Conservation (phyloP, 371 early-diverging fungal species). For the Zopfochytrium polystomum region DNA sequence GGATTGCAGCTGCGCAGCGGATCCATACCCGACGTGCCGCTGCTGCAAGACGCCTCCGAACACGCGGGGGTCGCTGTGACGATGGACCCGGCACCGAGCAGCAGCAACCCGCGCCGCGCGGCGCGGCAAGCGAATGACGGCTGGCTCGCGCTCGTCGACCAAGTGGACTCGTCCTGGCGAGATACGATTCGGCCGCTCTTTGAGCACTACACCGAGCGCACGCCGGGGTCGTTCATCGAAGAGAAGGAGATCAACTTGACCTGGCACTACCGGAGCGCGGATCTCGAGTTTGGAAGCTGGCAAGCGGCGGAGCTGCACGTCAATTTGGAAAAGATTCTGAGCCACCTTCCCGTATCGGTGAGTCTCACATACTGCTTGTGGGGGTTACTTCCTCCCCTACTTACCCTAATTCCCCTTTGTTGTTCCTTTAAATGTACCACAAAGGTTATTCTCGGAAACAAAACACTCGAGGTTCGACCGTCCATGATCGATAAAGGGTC, state of each 20-base stretch:
- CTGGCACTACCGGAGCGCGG: conserved; percentile 58
- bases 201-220: conserved; percentile 59
- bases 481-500: conserved; percentile 86
- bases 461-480: conserved; percentile 91
- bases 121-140: conserved; percentile 38
- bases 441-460: conserved; percentile 84
- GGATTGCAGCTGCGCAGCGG: too few relatives aligned
- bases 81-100: conserved; percentile 1
- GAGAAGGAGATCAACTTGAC: conserved; percentile 58
- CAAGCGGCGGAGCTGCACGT: conserved; percentile 90
- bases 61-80: neutral
- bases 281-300: conserved; percentile 72
- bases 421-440: conserved; percentile 1
- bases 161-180: conserved; percentile 83
- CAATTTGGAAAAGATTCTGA: conserved; percentile 88
- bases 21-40: too few relatives aligned
- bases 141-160: conserved; percentile 80
- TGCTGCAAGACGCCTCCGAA: neutral
- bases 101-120: conserved; percentile 16
- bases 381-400: neutral
- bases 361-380: conserved; percentile 18
- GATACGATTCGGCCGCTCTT: conserved; percentile 79
- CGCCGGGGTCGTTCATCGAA: conserved; percentile 57
- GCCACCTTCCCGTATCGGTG: conserved; percentile 88
- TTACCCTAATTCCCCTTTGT: conserved; percentile 9